phyloP scores from a whole-genome alignment of 768 basidiomycete genomes.

The Lactifluus piperatus region DNA sequence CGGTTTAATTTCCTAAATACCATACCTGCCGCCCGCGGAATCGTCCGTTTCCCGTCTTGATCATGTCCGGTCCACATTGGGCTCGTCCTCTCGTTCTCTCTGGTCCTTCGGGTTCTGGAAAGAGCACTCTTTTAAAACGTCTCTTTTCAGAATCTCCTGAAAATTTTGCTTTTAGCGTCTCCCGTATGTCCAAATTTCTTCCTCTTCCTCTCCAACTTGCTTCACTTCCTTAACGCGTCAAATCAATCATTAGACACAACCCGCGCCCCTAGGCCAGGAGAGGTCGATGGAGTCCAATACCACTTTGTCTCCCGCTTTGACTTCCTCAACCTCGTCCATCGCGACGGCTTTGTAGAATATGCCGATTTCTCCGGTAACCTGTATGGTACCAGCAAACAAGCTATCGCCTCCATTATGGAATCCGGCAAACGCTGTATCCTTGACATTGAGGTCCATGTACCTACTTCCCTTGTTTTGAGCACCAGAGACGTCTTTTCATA shows the following conservation, averaged over 20 bases:
- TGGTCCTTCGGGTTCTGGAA: constrained; percentile 90
- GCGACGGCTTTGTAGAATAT: constrained; percentile 84
- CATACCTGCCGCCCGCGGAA: background rate
- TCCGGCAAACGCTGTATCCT: constrained; percentile 80
- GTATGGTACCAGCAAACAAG: constrained; percentile 85
- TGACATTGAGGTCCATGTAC: constrained; percentile 93
- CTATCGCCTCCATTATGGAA: constrained; percentile 58
- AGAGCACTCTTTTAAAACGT: constrained; percentile 78
- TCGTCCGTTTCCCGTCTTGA: background rate
- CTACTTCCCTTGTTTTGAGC: constrained; percentile 20
- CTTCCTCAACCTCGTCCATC: too few species aligned
- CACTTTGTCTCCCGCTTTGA: constrained; percentile 77
- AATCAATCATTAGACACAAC: constrained; percentile 65
- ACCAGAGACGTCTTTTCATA: constrained; percentile 2
- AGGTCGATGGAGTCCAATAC: constrained; percentile 76
- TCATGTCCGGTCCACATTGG: constrained; percentile 33
- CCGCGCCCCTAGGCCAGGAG: constrained; percentile 72
- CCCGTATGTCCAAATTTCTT: constrained; percentile 43
- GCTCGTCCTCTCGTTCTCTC: constrained; percentile 78
- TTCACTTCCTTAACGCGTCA: background rate
- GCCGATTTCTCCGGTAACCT: constrained; percentile 89
- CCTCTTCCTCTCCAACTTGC: background rate
- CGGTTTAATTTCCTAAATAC: background rate
- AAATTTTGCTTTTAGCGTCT: constrained; percentile 88
- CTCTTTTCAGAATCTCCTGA: constrained; percentile 77